Percentiles rank a stretch among this genome's conserved stretches.
Evolutionary conservation across 2,329 filamentous ascomycete species (phyloP).

Genomic region (Penicillium sclerotiorum): DNA sequence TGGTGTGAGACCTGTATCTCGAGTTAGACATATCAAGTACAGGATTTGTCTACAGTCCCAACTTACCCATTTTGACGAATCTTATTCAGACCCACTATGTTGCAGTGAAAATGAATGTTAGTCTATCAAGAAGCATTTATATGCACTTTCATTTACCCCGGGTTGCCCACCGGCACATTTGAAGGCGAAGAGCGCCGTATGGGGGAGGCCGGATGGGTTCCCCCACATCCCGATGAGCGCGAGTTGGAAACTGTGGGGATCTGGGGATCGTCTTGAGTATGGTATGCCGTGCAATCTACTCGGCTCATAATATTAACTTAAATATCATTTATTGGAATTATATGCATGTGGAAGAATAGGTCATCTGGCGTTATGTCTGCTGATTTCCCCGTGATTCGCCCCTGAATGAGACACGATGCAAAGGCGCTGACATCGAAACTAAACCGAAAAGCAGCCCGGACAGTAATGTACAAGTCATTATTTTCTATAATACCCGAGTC

Average conservation of each 20-base stretch:
- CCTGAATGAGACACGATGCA: no score
- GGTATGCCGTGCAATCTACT: no score
- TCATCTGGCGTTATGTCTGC: no score
- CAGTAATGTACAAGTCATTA: background rate
- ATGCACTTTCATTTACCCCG: background rate
- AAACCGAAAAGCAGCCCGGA: no score
- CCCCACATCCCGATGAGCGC: slow-evolving; percentile 1
- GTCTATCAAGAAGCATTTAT: background rate
- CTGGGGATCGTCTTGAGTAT: no score
- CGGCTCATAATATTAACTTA: no score
- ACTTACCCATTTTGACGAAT: background rate
- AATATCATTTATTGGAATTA: no score
- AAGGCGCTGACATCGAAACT: no score
- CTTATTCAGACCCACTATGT: background rate
- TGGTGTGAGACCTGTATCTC: slow-evolving; percentile 47
- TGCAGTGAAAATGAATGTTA: background rate
- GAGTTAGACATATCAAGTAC: background rate
- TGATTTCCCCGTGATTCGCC: no score
- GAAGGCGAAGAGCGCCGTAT: background rate
- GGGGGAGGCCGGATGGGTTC: background rate
- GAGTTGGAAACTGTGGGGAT: no score
- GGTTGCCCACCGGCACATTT: background rate
- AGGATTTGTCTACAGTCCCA: background rate
- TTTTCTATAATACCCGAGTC: background rate
- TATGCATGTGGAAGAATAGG: no score